Evolutionary conservation across 139 green algal genomes (phyloP).

Genomic region (Chlorella sorokiniana): DNA sequence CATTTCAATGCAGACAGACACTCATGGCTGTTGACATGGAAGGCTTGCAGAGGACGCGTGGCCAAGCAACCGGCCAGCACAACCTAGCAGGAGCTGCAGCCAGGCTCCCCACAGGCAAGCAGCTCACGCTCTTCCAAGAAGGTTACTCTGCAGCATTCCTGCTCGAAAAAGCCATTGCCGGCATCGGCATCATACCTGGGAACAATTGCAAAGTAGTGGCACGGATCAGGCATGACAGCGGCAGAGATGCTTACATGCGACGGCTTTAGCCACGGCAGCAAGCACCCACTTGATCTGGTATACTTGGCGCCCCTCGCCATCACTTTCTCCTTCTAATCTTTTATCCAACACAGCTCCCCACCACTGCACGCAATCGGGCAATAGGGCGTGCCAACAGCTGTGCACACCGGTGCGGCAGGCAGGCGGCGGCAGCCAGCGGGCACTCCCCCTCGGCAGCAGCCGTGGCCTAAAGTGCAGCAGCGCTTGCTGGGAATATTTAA

Average conservation of each 20-base stretch:
- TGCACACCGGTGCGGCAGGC: neutral
- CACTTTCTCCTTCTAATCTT: neutral
- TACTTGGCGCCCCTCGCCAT: conserved; percentile 16
- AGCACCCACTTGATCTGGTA: neutral
- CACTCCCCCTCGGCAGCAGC: too few relatives aligned
- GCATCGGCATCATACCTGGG: conserved; percentile 14
- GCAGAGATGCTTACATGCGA: neutral
- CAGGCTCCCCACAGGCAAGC: neutral
- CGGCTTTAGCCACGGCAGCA: neutral
- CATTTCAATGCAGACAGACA: neutral
- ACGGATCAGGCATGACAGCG: neutral
- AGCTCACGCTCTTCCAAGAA: conserved; percentile 27
- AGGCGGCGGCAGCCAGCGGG: neutral
- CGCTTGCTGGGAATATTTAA: too few relatives aligned
- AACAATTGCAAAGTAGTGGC: neutral
- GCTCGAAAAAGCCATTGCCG: neutral
- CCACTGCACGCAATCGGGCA: conserved; percentile 5
- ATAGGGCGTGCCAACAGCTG: too few relatives aligned
- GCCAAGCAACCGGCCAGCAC: neutral
- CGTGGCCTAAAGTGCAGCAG: too few relatives aligned
- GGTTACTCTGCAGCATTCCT: conserved; percentile 1
- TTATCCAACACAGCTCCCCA: conserved; percentile 4
- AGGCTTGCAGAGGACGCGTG: neutral
- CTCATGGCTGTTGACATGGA: neutral
- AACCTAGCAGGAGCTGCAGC: neutral